These are phyloP conservation scores for Volvariella surrecta DNA, from an alignment of 1,284 basidiomycete genomes.

Conservation along the genomic window DNA sequence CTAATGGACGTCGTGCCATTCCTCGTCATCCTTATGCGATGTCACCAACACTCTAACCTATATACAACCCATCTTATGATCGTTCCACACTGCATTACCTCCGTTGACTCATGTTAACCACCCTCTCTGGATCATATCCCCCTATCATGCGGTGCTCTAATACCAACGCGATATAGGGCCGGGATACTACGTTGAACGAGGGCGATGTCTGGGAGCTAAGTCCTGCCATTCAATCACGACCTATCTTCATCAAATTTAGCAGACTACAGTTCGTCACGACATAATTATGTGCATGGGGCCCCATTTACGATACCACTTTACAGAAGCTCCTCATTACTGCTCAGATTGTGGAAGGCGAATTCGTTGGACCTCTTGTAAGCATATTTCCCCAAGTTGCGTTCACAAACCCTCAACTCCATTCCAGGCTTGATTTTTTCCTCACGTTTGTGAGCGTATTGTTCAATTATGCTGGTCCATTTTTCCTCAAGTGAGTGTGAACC, in stretches of 20 bases:
- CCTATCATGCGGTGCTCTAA: not conserved
- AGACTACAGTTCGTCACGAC: conserved; percentile 24
- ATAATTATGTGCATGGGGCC: not conserved
- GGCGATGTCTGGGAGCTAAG: conserved; percentile 67
- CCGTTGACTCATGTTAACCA: too few relatives aligned
- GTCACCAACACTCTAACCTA: not conserved
- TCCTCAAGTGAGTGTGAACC: conserved; percentile 46
- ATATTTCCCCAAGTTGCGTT: not conserved
- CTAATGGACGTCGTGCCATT: not conserved
- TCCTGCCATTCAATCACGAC: conserved; percentile 57
- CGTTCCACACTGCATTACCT: too few relatives aligned
- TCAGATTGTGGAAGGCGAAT: conserved; percentile 57
- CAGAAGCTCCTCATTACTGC: conserved; percentile 46
- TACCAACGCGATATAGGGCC: conserved; percentile 37
- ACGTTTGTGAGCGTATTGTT: conserved; percentile 59
- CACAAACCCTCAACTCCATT: not conserved
- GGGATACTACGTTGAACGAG: conserved; percentile 54
- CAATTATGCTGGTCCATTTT: conserved; percentile 64
- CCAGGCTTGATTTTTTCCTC: conserved; percentile 53
- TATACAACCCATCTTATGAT: too few relatives aligned
- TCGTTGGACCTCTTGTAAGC: conserved; percentile 58
- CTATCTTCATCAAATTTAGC: conserved; percentile 56
- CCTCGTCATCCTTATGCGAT: not conserved
- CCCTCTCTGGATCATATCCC: not conserved
- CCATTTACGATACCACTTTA: conserved; percentile 2